Conservation (phyloP, 495 filamentous ascomycete species). For the Penicillium parvum region DNA sequence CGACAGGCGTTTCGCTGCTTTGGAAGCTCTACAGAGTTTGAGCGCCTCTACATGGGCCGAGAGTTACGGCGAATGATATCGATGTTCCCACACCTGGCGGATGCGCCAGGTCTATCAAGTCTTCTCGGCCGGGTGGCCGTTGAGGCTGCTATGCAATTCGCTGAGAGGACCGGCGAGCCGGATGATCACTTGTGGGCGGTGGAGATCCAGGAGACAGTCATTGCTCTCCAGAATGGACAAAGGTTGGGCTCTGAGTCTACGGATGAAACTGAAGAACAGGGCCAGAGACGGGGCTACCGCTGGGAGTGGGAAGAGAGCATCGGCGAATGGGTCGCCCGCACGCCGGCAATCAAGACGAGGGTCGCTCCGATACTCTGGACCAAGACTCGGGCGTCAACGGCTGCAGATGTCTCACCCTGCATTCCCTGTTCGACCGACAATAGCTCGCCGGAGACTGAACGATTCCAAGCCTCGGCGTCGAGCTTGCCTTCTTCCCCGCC, state of each 20-base stretch:
- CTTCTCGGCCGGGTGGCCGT: slow-evolving; percentile 41
- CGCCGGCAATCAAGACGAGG: slow-evolving; percentile 32
- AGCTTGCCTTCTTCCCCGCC: slow-evolving; percentile 33
- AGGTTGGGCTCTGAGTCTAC: slow-evolving; percentile 6
- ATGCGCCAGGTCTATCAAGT: slow-evolving; percentile 18
- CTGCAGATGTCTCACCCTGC: too few relatives aligned
- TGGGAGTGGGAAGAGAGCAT: slow-evolving; percentile 59
- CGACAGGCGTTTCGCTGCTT: slow-evolving; percentile 37
- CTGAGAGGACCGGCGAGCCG: slow-evolving; percentile 42
- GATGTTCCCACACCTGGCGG: slow-evolving; percentile 22
- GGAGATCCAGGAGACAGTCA: slow-evolving; percentile 39
- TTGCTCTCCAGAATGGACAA: slow-evolving; percentile 14
- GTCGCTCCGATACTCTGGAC: too few relatives aligned
- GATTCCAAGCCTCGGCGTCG: slow-evolving; percentile 16
- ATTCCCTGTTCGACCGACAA: slow-evolving; percentile 25
- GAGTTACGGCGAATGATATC: slow-evolving; percentile 31
- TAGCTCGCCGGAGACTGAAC: slow-evolving; percentile 17
- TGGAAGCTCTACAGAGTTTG: slow-evolving; percentile 22
- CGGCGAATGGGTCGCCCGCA: slow-evolving; percentile 50
- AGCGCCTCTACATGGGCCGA: slow-evolving; percentile 17
- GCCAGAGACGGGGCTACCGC: slow-evolving; percentile 30
- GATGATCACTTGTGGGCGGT: slow-evolving; percentile 48
- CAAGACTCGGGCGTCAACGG: too few relatives aligned
- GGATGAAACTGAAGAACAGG: slow-evolving; percentile 13
- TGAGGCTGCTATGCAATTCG: slow-evolving; percentile 45